Conservation (phyloP, 2,329 filamentous ascomycete genomes). For the Fusarium sp. region DNA sequence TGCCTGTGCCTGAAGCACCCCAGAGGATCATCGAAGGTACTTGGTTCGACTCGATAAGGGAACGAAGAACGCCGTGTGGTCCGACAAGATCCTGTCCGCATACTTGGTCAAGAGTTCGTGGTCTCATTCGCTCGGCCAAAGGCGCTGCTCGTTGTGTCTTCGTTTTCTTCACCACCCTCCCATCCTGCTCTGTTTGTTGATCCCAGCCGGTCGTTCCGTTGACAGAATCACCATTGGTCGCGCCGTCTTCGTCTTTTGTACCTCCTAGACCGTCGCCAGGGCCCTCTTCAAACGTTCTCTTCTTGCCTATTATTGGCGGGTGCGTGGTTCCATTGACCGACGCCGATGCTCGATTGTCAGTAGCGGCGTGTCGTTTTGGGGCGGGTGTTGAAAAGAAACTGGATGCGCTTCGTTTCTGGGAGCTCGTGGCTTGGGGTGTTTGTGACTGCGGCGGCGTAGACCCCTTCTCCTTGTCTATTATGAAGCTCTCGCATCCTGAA, state of each 20-base stretch:
- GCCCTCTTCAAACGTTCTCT: conserved; percentile 64
- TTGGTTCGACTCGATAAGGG: conserved; percentile 83
- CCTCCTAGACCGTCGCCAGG: conserved; percentile 50
- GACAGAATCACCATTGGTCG: conserved; percentile 16
- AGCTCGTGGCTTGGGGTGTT: conserved; percentile 48
- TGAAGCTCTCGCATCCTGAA: conserved; percentile 75
- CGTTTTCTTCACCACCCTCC: conserved; percentile 66
- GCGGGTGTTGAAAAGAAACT: conserved; percentile 70
- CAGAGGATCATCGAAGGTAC: conserved; percentile 97
- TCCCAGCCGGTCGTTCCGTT: conserved; percentile 11
- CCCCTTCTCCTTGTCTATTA: conserved; percentile 62
- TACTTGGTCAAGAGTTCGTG: conserved; percentile 82
- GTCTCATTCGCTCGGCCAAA: conserved; percentile 93
- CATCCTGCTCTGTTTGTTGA: conserved; percentile 43
- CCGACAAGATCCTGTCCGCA: conserved; percentile 93
- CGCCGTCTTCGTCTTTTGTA: conserved; percentile 7
- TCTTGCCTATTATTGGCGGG: conserved; percentile 52
- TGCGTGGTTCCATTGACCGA: conserved; percentile 48
- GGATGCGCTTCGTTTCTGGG: conserved; percentile 64
- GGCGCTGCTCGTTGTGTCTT: conserved; percentile 80
- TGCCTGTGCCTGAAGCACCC: conserved; percentile 82
- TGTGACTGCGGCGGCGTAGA: conserved; percentile 46
- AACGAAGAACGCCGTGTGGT: conserved; percentile 80
- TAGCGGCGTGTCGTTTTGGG: conserved; percentile 60
- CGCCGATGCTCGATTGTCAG: conserved; percentile 45